Conservation (phyloP, 2,329 filamentous ascomycete genomes). For the Curvularia verruculosa region DNA sequence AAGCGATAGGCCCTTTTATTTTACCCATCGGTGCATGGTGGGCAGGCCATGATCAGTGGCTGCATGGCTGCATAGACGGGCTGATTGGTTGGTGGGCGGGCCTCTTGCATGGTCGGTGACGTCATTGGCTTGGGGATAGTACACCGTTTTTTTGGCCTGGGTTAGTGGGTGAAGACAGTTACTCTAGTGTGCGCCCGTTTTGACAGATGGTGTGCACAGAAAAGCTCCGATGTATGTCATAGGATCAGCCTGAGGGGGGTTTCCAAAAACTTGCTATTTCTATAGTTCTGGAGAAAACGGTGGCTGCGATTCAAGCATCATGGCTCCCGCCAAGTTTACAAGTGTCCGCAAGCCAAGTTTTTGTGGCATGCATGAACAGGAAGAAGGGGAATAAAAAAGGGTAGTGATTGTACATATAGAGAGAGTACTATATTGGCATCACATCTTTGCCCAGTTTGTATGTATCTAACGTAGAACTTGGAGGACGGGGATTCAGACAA, state of each 20-base stretch:
- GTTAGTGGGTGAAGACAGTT: background rate
- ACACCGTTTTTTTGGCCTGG: too few relatives aligned
- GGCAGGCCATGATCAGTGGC: too few relatives aligned
- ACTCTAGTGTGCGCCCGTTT: background rate
- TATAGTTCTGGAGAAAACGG: background rate
- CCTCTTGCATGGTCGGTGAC: background rate
- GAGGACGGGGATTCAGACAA: background rate
- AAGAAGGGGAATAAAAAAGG: background rate
- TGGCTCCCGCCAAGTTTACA: conserved; percentile 15
- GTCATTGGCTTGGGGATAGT: too few relatives aligned
- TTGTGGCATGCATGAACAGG: background rate
- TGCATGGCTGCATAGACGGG: too few relatives aligned
- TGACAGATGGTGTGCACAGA: background rate
- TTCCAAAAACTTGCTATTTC: too few relatives aligned
- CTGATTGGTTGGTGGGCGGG: background rate
- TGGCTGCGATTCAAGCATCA: conserved; percentile 1
- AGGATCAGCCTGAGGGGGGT: too few relatives aligned
- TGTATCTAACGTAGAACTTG: too few relatives aligned
- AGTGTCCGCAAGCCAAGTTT: conserved; percentile 21
- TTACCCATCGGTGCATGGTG: too few relatives aligned
- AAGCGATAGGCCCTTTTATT: background rate
- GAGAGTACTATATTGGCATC: background rate
- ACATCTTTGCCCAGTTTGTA: background rate
- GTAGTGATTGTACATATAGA: background rate
- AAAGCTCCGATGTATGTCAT: conserved; percentile 1